Conservation (phyloP, 2,329 filamentous ascomycete species). For the Clonostachys rosea region DNA sequence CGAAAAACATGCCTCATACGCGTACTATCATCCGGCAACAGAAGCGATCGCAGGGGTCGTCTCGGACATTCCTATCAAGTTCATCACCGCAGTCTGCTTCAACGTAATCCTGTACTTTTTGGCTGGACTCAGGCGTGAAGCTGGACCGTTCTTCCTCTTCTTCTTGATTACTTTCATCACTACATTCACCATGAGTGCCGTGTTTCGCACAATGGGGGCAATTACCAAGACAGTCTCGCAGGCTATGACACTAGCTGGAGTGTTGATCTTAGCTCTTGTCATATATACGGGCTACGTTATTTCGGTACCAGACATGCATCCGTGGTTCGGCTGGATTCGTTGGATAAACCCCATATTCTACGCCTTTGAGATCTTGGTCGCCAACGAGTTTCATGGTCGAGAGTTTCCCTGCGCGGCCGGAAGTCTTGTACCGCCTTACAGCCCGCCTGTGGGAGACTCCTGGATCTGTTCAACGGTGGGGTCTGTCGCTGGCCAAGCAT, state of each 20-base stretch:
- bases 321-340: constrained; percentile 73
- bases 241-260: constrained; percentile 46
- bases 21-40: constrained; percentile 45
- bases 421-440: constrained; percentile 33
- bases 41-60: constrained; percentile 52
- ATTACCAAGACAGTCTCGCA: constrained; percentile 62
- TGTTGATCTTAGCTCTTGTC: constrained; percentile 55
- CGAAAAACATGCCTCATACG: constrained; percentile 42
- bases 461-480: constrained; percentile 52
- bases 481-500: constrained; percentile 44
- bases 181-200: constrained; percentile 69
- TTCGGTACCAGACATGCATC: constrained; percentile 52
- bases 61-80: constrained; percentile 53
- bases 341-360: constrained; percentile 73
- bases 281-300: constrained; percentile 57
- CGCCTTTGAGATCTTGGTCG: constrained; percentile 66
- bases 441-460: constrained; percentile 32
- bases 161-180: constrained; percentile 64
- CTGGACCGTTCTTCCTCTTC: constrained; percentile 72
- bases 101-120: constrained; percentile 57
- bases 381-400: constrained; percentile 65
- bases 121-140: constrained; percentile 45
- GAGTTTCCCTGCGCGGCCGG: constrained; percentile 47
- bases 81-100: constrained; percentile 41
- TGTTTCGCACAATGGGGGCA: constrained; percentile 71